Evolutionary conservation across 2,329 filamentous ascomycete genomes (phyloP).

Genomic region (Apiospora sp.): DNA sequence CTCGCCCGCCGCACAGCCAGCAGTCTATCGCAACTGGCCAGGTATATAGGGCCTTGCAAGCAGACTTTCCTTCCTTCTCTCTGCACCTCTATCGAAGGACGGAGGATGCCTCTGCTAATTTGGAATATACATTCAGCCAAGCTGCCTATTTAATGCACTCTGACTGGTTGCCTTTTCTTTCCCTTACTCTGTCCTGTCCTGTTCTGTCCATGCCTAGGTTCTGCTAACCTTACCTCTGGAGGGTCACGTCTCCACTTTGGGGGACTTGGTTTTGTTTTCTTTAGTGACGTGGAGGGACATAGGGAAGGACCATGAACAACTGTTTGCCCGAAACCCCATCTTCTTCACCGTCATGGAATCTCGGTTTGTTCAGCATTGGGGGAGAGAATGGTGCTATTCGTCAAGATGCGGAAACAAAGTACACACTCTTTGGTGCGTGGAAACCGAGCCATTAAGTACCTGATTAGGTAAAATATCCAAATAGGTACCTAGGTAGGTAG

Average conservation of each 20-base stretch:
- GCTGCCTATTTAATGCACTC: not conserved
- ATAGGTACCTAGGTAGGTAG: not conserved
- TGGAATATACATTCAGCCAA: not conserved
- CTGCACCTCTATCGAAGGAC: too few species aligned
- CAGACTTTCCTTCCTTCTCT: too few species aligned
- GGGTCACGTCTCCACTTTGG: constrained; percentile 5
- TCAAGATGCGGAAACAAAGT: not conserved
- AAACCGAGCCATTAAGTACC: not conserved
- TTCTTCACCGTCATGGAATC: not conserved
- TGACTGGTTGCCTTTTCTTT: not conserved
- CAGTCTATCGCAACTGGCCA: not conserved
- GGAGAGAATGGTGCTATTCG: not conserved
- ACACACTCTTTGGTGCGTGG: not conserved
- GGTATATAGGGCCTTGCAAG: too few species aligned
- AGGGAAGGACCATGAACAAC: not conserved
- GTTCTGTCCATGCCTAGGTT: not conserved
- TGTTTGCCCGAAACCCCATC: not conserved
- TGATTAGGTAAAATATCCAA: constrained; percentile 3
- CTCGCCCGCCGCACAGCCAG: not conserved
- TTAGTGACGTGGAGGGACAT: constrained; percentile 9
- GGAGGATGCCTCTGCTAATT: not conserved
- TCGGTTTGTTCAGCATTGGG: not conserved
- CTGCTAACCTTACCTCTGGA: not conserved
- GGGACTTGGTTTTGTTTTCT: not conserved
- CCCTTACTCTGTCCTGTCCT: not conserved